Conservation (phyloP, 1,284 basidiomycete genomes). For the Porogramme epimiltina region DNA sequence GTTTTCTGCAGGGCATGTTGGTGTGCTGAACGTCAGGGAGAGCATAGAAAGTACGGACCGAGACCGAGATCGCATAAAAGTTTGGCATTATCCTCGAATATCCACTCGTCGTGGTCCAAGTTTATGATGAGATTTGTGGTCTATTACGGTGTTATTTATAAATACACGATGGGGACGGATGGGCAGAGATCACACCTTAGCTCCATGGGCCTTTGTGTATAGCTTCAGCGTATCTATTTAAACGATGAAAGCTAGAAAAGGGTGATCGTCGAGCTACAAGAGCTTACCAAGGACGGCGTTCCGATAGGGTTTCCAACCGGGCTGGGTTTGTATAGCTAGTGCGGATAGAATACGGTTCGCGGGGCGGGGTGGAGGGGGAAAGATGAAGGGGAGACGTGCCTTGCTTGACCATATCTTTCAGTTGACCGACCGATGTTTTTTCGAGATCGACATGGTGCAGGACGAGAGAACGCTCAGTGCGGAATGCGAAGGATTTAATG, state of each 20-base stretch:
- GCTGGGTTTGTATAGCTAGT: slow-evolving; percentile 67
- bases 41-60: slow-evolving; percentile 51
- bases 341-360: slow-evolving; percentile 1
- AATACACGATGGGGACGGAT: not conserved
- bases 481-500: slow-evolving; percentile 94
- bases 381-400: slow-evolving; percentile 42
- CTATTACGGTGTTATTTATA: slow-evolving; percentile 40
- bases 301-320: slow-evolving; percentile 88
- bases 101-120: slow-evolving; percentile 92
- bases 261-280: not conserved
- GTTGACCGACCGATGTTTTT: slow-evolving; percentile 69
- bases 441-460: slow-evolving; percentile 84
- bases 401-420: slow-evolving; percentile 73
- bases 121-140: slow-evolving; percentile 96
- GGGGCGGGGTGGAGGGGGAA: not conserved
- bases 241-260: not conserved
- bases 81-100: slow-evolving; percentile 69
- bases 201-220: slow-evolving; percentile 92
- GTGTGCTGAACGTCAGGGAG: not conserved
- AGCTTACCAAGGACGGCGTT: slow-evolving; percentile 65
- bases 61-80: slow-evolving; percentile 71
- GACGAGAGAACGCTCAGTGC: slow-evolving; percentile 89
- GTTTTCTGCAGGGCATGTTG: slow-evolving; percentile 64
- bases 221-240: slow-evolving; percentile 86
- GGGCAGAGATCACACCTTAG: slow-evolving; percentile 66